Evolutionary conservation across 2,329 filamentous ascomycete species (phyloP).

Genomic region (Blumeria hordei): DNA sequence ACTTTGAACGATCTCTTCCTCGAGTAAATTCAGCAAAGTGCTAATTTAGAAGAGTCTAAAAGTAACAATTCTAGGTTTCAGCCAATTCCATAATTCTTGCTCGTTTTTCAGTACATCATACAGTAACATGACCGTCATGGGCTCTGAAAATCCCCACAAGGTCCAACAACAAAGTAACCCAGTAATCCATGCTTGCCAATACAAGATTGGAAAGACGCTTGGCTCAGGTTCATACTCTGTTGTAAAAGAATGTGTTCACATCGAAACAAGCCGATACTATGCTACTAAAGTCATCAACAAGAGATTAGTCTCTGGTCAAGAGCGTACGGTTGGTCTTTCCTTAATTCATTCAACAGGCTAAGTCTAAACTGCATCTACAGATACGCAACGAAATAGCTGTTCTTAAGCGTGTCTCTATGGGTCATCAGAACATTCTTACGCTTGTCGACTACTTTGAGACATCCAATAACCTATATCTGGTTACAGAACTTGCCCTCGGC

Average conservation of each 20-base stretch:
- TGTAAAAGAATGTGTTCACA: constrained; percentile 96
- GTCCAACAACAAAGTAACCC: constrained; percentile 3
- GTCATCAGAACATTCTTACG: constrained; percentile 92
- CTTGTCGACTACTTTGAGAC: constrained; percentile 98
- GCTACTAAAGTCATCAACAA: constrained; percentile 99
- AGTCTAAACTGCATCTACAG: constrained; percentile 19
- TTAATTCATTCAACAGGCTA: no score
- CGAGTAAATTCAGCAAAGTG: no score
- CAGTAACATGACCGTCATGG: no score
- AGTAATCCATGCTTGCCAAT: constrained; percentile 69
- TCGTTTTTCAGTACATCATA: no score
- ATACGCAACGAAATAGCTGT: constrained; percentile 96
- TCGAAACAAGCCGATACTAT: constrained; percentile 93
- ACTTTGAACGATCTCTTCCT: no score
- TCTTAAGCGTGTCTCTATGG: constrained; percentile 94
- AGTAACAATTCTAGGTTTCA: no score
- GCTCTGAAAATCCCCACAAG: no score
- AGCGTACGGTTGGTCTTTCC: constrained; percentile 60
- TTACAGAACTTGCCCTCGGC: constrained; percentile 86
- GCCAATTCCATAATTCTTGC: no score
- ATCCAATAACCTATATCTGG: constrained; percentile 97
- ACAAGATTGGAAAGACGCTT: constrained; percentile 96
- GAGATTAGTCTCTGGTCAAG: constrained; percentile 82
- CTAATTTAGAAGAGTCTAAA: no score
- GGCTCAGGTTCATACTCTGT: constrained; percentile 95